Evolutionary conservation across 495 filamentous ascomycete species (phyloP).

Genomic region (Neurospora tetrasperma): DNA sequence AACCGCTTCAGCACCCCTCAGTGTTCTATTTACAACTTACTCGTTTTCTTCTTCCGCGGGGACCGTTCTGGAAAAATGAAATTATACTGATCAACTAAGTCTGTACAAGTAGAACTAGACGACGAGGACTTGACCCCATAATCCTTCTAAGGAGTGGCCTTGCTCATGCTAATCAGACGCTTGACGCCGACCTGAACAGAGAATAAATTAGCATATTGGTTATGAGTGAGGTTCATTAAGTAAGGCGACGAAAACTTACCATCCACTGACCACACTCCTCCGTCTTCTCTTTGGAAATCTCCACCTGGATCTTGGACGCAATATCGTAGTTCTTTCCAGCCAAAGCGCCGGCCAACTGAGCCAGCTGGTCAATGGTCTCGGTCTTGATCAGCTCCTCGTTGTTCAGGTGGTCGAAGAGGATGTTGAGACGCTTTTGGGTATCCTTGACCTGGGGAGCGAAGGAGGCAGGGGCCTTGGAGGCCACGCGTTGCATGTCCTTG

Average conservation of each 20-base stretch:
- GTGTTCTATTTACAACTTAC: background rate
- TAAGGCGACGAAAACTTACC: constrained; percentile 47
- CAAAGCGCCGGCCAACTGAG: constrained; percentile 55
- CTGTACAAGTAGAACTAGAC: background rate
- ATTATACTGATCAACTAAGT: background rate
- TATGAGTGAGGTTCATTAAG: background rate
- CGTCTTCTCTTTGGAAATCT: constrained; percentile 71
- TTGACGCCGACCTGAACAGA: constrained; percentile 72
- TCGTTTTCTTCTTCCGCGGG: background rate
- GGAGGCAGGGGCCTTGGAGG: constrained; percentile 63
- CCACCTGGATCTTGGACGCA: constrained; percentile 66
- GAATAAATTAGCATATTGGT: constrained; percentile 2
- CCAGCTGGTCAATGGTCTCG: constrained; percentile 60
- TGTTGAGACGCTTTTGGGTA: constrained; percentile 80
- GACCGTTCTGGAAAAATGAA: background rate
- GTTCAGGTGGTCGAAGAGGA: constrained; percentile 93
- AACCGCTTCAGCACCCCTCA: background rate
- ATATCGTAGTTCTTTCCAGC: constrained; percentile 61
- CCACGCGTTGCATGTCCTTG: constrained; percentile 79
- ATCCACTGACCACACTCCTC: constrained; percentile 93
- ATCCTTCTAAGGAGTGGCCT: constrained; percentile 47
- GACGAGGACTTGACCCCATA: background rate
- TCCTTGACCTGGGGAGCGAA: constrained; percentile 84
- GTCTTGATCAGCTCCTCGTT: constrained; percentile 81
- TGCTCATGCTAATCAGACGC: constrained; percentile 84